These are phyloP conservation scores for Hymenoscyphus fructigenus DNA, from an alignment of 2,329 filamentous ascomycete genomes.

Conservation along the genomic window DNA sequence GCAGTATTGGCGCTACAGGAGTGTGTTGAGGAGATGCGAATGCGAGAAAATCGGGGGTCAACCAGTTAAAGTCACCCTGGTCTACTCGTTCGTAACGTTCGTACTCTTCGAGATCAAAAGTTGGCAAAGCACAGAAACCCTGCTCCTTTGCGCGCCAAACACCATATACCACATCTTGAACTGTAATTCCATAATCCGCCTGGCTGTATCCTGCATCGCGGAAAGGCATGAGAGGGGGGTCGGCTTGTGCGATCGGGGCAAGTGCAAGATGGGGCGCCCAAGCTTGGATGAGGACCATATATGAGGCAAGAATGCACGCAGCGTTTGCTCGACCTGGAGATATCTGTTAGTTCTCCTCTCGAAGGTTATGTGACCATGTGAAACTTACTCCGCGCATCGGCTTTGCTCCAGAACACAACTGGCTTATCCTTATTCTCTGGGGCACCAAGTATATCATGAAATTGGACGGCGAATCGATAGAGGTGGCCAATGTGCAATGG, in stretches of 20 bases:
- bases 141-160: conserved; percentile 99
- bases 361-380: conserved; percentile 15
- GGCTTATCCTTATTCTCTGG: conserved; percentile 86
- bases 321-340: conserved; percentile 82
- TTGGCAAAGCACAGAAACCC: conserved; percentile 83
- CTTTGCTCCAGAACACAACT: conserved; percentile 94
- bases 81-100: conserved; percentile 94
- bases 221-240: conserved; percentile 98
- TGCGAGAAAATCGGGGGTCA: conserved; percentile 90
- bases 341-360: conserved; percentile 29
- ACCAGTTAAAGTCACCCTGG: conserved; percentile 99
- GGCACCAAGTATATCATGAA: conserved; percentile 91
- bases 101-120: conserved; percentile 96
- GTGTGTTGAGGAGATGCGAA: conserved; percentile 92
- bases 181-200: conserved; percentile 91
- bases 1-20: conserved; percentile 70
- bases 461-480: conserved; percentile 92
- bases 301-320: conserved; percentile 91
- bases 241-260: conserved; percentile 92
- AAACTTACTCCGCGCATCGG: conserved; percentile 81
- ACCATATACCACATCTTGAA: conserved; percentile 97
- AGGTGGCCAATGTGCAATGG: conserved; percentile 96
- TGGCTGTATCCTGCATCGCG: conserved; percentile 97
- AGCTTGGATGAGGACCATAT: conserved; percentile 97
- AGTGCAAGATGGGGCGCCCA: conserved; percentile 96